These are phyloP conservation scores for Nakazawaea ernobii DNA, from an alignment of 805 yeast genomes.

Conservation along the genomic window DNA sequence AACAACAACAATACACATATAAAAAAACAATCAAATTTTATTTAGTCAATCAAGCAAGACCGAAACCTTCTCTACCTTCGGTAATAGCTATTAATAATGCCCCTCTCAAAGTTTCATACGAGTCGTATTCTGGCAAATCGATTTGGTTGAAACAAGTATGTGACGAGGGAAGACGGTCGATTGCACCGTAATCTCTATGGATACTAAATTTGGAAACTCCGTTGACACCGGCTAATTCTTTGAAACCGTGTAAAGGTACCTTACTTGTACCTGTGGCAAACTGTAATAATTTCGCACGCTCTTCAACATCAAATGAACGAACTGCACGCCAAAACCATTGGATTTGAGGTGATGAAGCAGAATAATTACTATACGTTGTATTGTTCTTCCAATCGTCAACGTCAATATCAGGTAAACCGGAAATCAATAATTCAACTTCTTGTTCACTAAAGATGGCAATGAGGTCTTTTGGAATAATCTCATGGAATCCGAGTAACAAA, in stretches of 20 bases:
- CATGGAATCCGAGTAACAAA: constrained; percentile 83
- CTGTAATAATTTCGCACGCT: constrained; percentile 87
- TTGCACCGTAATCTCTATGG: constrained; percentile 81
- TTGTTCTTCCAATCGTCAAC: constrained; percentile 94
- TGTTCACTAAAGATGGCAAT: constrained; percentile 91
- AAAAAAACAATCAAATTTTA: not conserved
- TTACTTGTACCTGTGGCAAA: constrained; percentile 97
- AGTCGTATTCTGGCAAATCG: constrained; percentile 87
- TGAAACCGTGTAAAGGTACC: constrained; percentile 92
- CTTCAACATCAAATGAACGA: constrained; percentile 87
- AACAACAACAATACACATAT: too few species aligned
- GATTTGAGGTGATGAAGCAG: constrained; percentile 77
- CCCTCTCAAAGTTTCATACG: constrained; percentile 79
- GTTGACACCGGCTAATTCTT: constrained; percentile 80
- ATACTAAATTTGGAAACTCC: constrained; percentile 84
- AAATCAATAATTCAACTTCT: constrained; percentile 84
- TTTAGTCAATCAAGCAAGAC: constrained; percentile 47
- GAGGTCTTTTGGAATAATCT: constrained; percentile 77
- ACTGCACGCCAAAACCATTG: constrained; percentile 99
- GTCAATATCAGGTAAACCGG: constrained; percentile 95
- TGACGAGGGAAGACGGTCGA: constrained; percentile 86
- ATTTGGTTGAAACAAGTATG: constrained; percentile 97
- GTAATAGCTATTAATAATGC: constrained; percentile 79
- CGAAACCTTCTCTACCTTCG: constrained; percentile 96
- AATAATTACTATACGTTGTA: constrained; percentile 74